Evolutionary conservation across 208 protist species (phyloP).

Genomic region (Trypanosoma theileri): DNA sequence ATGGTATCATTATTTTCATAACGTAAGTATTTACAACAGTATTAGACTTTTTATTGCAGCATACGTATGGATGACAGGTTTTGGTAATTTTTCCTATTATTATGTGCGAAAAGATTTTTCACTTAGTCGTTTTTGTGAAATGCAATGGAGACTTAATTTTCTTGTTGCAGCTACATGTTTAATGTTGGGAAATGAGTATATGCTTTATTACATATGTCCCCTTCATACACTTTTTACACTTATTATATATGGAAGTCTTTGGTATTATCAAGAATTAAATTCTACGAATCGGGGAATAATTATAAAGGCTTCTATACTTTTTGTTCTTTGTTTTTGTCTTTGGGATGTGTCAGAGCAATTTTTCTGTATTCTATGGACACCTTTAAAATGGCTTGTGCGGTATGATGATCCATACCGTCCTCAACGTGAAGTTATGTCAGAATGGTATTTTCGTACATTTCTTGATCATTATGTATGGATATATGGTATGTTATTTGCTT

Average conservation of each 20-base stretch:
- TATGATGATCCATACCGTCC: conserved; percentile 45
- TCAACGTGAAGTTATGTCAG: conserved; percentile 39
- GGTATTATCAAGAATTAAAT: conserved; percentile 36
- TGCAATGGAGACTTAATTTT: conserved; percentile 86
- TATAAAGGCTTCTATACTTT: conserved; percentile 37
- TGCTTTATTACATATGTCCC: conserved; percentile 93
- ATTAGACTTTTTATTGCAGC: conserved; percentile 88
- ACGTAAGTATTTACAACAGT: conserved; percentile 63
- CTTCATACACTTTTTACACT: conserved; percentile 89
- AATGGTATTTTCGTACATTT: conserved; percentile 79
- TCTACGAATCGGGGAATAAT: conserved; percentile 16
- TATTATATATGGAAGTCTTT: conserved; percentile 46
- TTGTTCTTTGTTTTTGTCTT: conserved; percentile 40
- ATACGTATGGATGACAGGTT: conserved; percentile 93
- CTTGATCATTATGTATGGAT: conserved; percentile 81
- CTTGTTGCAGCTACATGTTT: conserved; percentile 63
- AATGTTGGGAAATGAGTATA: conserved; percentile 63
- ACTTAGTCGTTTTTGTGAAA: conserved; percentile 46
- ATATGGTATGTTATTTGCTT: conserved; percentile 73
- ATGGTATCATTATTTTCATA: conserved; percentile 89
- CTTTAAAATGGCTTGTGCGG: conserved; percentile 40
- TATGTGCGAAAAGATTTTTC: conserved; percentile 69
- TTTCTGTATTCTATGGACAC: conserved; percentile 45
- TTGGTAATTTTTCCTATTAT: conserved; percentile 91
- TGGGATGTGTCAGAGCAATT: conserved; percentile 53